Percentiles rank a stretch among this genome's conserved stretches.
Conservation (phyloP, 805 yeast genomes). For the Martiniozyma abietophila region DNA sequence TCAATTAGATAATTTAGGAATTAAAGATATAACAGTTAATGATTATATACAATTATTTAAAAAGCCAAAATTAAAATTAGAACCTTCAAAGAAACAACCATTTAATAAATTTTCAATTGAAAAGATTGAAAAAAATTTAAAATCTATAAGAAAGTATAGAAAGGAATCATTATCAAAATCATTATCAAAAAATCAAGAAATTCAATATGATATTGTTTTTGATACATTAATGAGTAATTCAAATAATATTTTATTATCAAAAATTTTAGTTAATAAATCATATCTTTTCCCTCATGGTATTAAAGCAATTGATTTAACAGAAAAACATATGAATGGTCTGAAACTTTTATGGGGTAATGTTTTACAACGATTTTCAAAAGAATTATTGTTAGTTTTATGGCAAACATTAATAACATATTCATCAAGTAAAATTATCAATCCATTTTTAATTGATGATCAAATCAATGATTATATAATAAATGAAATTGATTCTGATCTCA, state of each 20-base stretch:
- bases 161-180: slow-evolving; percentile 29
- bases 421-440: slow-evolving; percentile 5
- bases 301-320: slow-evolving; percentile 12
- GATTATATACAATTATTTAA: no score
- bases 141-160: slow-evolving; percentile 41
- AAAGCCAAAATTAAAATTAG: no score
- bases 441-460: slow-evolving; percentile 4
- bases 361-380: slow-evolving; percentile 17
- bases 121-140: slow-evolving; percentile 29
- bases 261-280: slow-evolving; percentile 24
- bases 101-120: slow-evolving; percentile 1
- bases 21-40: slow-evolving; percentile 2
- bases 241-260: slow-evolving; percentile 14
- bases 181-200: slow-evolving; percentile 35
- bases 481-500: not conserved
- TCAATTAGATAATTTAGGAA: slow-evolving; percentile 5
- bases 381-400: slow-evolving; percentile 14
- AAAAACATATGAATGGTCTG: slow-evolving; percentile 22
- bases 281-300: slow-evolving; percentile 24
- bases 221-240: no score
- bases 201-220: slow-evolving; percentile 25
- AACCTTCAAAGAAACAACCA: no score
- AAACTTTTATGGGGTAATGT: slow-evolving; percentile 24
- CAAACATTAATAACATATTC: slow-evolving; percentile 10
- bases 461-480: slow-evolving; percentile 1